Evolutionary conservation across 306 rosid species (phyloP).

Genomic region (Sesbania bispinosa): DNA sequence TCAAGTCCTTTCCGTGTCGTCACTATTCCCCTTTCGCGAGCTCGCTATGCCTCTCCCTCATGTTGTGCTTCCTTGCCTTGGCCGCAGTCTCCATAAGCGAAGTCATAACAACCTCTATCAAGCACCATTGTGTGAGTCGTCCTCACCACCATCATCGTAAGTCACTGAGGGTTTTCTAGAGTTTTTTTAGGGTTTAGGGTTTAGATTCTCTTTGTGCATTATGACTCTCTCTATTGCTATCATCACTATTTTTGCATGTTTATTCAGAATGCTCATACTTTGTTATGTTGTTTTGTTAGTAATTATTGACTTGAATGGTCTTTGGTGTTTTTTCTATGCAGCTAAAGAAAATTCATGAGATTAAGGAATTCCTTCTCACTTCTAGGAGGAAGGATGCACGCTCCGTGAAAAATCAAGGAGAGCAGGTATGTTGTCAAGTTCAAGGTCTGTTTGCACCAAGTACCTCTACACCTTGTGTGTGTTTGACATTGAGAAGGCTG

Average conservation of each 20-base stretch:
- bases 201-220: too few species aligned
- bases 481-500: conserved; percentile 76
- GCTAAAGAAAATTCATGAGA: conserved; percentile 94
- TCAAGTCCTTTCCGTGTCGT: too few species aligned
- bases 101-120: too few species aligned
- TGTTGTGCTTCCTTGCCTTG: too few species aligned
- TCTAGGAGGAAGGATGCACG: conserved; percentile 93
- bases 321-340: conserved; percentile 15
- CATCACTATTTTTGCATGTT: background rate
- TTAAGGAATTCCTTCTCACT: conserved; percentile 85
- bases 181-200: too few species aligned
- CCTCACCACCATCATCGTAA: too few species aligned
- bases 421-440: conserved; percentile 81
- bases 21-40: too few species aligned
- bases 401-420: conserved; percentile 76
- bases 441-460: conserved; percentile 93
- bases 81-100: too few species aligned
- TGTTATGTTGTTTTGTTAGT: background rate
- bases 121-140: too few species aligned
- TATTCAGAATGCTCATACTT: background rate
- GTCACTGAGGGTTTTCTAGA: too few species aligned
- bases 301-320: background rate
- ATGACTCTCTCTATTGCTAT: too few species aligned
- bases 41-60: too few species aligned
- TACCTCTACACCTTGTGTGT: conserved; percentile 87